A percentile compares a stretch with the other conserved stretches of the same genome.
Conservation (phyloP, 202 grass and related monocot species). For the Schoenoplectus tabernaemontani region DNA sequence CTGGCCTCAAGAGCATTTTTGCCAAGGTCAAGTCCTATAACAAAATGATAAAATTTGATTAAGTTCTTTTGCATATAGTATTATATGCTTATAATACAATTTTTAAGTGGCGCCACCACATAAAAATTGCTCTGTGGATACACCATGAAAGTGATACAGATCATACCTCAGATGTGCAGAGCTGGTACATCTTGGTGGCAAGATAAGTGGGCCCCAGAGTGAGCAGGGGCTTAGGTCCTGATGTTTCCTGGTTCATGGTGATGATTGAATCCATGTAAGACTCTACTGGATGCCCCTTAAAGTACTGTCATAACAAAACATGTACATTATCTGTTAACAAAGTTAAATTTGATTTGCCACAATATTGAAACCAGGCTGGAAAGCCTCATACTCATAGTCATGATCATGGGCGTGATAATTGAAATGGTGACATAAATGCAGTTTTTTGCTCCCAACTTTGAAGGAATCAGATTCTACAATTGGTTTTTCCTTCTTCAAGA, state of each 20-base stretch:
- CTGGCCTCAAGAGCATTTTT: slow-evolving; percentile 30
- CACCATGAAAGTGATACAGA: background rate
- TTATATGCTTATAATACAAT: background rate
- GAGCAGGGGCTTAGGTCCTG: background rate
- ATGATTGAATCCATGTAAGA: background rate
- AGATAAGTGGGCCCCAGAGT: background rate
- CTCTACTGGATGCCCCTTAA: background rate
- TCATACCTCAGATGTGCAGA: slow-evolving; percentile 6
- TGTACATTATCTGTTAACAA: no score
- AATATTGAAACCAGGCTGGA: background rate
- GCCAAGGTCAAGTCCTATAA: slow-evolving; percentile 42
- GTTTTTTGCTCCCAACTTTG: background rate
- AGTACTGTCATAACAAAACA: background rate
- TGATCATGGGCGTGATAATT: background rate
- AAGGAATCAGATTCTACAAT: background rate
- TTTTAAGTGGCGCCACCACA: background rate
- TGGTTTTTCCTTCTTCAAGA: background rate
- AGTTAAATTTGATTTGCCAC: no score
- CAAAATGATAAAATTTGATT: background rate
- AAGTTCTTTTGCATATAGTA: background rate
- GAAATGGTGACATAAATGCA: background rate
- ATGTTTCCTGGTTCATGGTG: background rate
- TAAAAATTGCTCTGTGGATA: background rate
- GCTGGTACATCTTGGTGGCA: background rate
- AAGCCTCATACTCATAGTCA: no score